phyloP scores from a whole-genome alignment of 306 rosid species.

The Begonia loranthoides region DNA sequence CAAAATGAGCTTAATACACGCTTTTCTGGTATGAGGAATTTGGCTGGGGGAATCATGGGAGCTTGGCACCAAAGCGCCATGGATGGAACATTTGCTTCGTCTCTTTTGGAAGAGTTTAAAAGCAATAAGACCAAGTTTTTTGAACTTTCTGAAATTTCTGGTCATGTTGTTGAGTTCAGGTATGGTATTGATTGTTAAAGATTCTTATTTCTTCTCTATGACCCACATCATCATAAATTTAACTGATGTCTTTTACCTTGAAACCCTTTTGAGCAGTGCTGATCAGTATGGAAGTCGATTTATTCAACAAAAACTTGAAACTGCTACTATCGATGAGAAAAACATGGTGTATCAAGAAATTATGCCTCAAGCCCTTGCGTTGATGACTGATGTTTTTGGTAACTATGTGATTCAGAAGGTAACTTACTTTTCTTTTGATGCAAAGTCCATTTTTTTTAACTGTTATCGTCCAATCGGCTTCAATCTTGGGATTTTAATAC shows the following conservation, averaged over 20 bases:
- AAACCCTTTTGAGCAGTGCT: conserved; percentile 37
- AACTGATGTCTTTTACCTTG: conserved; percentile 3
- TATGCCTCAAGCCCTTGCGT: conserved; percentile 75
- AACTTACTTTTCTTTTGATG: conserved; percentile 1
- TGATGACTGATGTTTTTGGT: conserved; percentile 92
- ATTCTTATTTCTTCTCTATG: conserved; percentile 5
- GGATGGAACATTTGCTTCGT: conserved; percentile 55
- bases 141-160: conserved; percentile 60
- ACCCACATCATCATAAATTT: background rate
- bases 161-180: conserved; percentile 71
- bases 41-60: conserved; percentile 55
- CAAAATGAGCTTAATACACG: conserved; percentile 54
- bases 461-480: too few relatives aligned
- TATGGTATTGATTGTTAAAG: conserved; percentile 8
- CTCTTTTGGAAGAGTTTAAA: conserved; percentile 75
- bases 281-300: conserved; percentile 89
- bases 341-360: conserved; percentile 81
- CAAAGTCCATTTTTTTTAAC: too few relatives aligned
- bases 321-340: conserved; percentile 68
- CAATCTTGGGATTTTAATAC: conserved; percentile 13
- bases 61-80: conserved; percentile 57
- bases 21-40: conserved; percentile 62
- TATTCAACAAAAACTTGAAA: conserved; percentile 84
- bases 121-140: conserved; percentile 69
- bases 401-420: conserved; percentile 93